These are phyloP conservation scores for Cinnamomum chago DNA, from an alignment of 164 flowering plant genomes.

Conservation along the genomic window DNA sequence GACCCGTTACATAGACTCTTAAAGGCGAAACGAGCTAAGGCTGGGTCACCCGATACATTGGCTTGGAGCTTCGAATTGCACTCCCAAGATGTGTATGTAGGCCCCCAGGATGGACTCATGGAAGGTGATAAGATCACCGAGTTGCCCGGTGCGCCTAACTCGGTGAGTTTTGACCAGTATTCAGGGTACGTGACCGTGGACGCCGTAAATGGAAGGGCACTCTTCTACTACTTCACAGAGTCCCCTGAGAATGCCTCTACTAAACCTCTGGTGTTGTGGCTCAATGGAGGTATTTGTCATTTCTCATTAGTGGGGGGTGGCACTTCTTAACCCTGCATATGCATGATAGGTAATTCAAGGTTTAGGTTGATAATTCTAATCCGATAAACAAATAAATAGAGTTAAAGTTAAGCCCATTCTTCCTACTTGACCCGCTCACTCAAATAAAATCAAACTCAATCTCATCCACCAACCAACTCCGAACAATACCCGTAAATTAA, in stretches of 20 bases:
- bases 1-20: background rate
- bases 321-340: too few species aligned
- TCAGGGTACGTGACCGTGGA: conserved; percentile 45
- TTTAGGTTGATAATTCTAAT: background rate
- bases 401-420: background rate
- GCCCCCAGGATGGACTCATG: conserved; percentile 26
- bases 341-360: background rate
- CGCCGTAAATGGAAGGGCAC: conserved; percentile 31
- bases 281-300: conserved; percentile 63
- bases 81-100: background rate
- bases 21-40: background rate
- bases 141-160: conserved; percentile 48
- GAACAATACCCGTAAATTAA: too few species aligned
- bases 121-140: conserved; percentile 32
- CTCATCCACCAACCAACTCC: too few species aligned
- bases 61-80: background rate
- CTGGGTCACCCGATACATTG: background rate
- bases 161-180: conserved; percentile 45
- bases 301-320: too few species aligned
- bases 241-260: conserved; percentile 22
- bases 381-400: background rate
- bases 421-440: background rate
- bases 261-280: conserved; percentile 86
- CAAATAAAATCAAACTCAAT: background rate
- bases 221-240: conserved; percentile 20